Evolutionary conservation across 1,284 basidiomycete species (phyloP), one percentile per base, ranked within the genome.

Genomic region (Trichosporon sp.): DNA sequence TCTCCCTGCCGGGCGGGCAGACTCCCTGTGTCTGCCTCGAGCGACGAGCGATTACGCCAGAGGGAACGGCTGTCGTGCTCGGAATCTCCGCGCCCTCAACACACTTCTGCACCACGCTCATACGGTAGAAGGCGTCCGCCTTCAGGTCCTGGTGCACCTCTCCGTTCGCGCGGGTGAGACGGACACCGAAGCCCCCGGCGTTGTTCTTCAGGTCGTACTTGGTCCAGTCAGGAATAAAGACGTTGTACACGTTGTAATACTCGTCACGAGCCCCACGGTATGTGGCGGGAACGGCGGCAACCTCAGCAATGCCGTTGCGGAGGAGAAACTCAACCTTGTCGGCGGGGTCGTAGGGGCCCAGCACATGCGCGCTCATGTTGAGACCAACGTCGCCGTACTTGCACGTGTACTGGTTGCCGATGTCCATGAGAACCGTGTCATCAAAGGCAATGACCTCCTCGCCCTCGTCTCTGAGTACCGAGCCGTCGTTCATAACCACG

Each of bases 381-480:
- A 70, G 35, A 8, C 66, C 69, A 18, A 8, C 21, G 12, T 31
- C 27, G 13, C 35, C 51, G 58, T 70, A 70, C 42, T 38, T 35
- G 58, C 69, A 70, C 12, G 69, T 64, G 42, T 53, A 70, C 9
- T 66, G 38, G n/a, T 32, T 53, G n/a, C 69, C 69, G n/a, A 60
- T 53, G 58, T 70, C 64, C 29, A 70, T 67, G 23, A 62, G 25
- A 18, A 70, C 56, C 15, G 66, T 35, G 32, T 70, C 69, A 25
- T 70, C 69, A 18, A 67, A 44, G 1, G 21, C 15, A 12, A 64
- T 35, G 25, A 34, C 66, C 42, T 70, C 69, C 27, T 62, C 21
- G 1, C 42, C 64, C n/a, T 65, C 69, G 21, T 63, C 47, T 6
- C 38, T 35, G 44, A 68, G 65, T 8, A 63, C n/a, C 2, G 56